These are phyloP conservation scores for Candida golubevii DNA, from an alignment of 805 yeast genomes.

Conservation along the genomic window DNA sequence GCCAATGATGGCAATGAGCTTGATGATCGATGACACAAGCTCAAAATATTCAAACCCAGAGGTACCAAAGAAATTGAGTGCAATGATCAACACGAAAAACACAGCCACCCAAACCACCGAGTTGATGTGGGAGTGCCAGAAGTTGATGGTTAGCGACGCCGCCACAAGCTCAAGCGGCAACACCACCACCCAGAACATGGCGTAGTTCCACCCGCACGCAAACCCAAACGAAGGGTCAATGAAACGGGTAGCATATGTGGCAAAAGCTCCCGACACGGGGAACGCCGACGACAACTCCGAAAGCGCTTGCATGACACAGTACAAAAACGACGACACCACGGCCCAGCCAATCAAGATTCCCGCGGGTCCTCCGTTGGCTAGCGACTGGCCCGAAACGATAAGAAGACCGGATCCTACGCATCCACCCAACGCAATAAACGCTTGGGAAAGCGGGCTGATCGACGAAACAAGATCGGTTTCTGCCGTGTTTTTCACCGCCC, in stretches of 20 bases:
- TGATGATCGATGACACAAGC: slow-evolving; percentile 31
- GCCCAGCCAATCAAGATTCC: slow-evolving; percentile 38
- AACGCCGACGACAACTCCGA: slow-evolving; percentile 37
- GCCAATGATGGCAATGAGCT: slow-evolving; percentile 37
- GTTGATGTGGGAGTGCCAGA: slow-evolving; percentile 37
- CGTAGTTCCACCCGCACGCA: slow-evolving; percentile 45
- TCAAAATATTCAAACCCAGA: slow-evolving; percentile 38
- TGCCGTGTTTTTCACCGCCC: slow-evolving; percentile 13
- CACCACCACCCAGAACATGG: slow-evolving; percentile 42
- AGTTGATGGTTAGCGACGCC: slow-evolving; percentile 36
- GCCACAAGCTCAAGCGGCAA: slow-evolving; percentile 42
- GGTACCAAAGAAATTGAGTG: slow-evolving; percentile 31
- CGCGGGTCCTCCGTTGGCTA: slow-evolving; percentile 34
- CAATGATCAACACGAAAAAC: slow-evolving; percentile 34
- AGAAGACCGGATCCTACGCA: slow-evolving; percentile 41
- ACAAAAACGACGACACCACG: slow-evolving; percentile 35
- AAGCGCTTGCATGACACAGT: slow-evolving; percentile 41
- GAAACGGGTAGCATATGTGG: slow-evolving; percentile 37
- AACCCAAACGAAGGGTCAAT: slow-evolving; percentile 44
- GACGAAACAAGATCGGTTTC: slow-evolving; percentile 11
- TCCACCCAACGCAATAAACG: slow-evolving; percentile 38
- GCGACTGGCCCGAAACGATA: slow-evolving; percentile 37
- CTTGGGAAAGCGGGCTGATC: slow-evolving; percentile 17
- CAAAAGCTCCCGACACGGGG: slow-evolving; percentile 40
- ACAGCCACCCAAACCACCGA: slow-evolving; percentile 40